Conservation (phyloP, 2,329 filamentous ascomycete genomes). For the Fusarium euwallaceae region DNA sequence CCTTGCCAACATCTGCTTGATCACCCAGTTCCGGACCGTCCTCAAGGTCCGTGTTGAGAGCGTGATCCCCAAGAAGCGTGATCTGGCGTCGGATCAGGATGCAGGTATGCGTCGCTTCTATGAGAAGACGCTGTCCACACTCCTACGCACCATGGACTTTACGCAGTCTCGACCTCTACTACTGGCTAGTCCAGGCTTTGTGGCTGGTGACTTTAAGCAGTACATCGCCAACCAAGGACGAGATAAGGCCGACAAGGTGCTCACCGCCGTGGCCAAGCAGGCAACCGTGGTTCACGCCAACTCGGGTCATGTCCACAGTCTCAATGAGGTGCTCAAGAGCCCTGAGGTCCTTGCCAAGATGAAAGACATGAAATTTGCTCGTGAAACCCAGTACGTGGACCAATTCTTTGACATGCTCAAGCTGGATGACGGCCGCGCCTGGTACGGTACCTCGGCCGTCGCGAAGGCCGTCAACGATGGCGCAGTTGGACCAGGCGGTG, state of each 20-base stretch:
- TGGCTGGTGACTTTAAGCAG: constrained; percentile 82
- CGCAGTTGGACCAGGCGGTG: constrained; percentile 88
- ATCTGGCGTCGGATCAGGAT: constrained; percentile 73
- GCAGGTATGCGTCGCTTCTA: constrained; percentile 82
- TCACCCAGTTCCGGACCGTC: constrained; percentile 84
- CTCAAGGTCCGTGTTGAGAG: constrained; percentile 74
- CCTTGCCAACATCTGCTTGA: constrained; percentile 83
- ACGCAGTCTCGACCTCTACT: constrained; percentile 77
- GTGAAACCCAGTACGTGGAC: constrained; percentile 88
- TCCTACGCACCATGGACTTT: constrained; percentile 85
- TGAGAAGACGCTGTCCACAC: constrained; percentile 79
- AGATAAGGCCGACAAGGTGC: constrained; percentile 74
- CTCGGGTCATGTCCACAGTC: constrained; percentile 86
- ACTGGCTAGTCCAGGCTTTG: constrained; percentile 90
- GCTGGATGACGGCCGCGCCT: constrained; percentile 87
- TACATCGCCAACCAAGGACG: constrained; percentile 75
- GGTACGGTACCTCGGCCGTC: constrained; percentile 89
- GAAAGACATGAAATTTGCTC: constrained; percentile 88
- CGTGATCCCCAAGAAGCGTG: constrained; percentile 75
- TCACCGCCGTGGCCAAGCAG: constrained; percentile 72
- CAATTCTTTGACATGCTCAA: constrained; percentile 83
- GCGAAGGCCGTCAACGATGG: constrained; percentile 87
- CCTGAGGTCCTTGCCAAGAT: constrained; percentile 82
- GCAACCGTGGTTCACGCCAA: constrained; percentile 85
- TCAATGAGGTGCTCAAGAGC: constrained; percentile 88